Evolutionary conservation across 345 rosid species (phyloP), one percentile per base, ranked within the genome.

Genomic region (Erucastrum elatum): DNA sequence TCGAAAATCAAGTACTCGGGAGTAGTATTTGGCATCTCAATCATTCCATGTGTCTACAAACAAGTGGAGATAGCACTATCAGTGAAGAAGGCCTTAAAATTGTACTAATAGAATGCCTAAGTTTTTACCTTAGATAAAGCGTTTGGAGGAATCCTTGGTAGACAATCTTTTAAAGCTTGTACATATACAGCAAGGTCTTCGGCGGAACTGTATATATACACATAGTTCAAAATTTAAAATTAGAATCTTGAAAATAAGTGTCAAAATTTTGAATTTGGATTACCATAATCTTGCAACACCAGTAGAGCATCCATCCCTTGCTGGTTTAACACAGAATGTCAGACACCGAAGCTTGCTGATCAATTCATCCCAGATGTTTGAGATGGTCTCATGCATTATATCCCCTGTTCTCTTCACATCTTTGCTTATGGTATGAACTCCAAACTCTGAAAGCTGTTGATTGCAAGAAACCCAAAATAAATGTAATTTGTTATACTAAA

Each of bases 251-350:
- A 59, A 59, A 10, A 59, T 59, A n/a, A 59, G 10, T 59, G 61
- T 61, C n/a, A 16, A 62, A 71, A 33, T 72, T 60, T 35, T 16
- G 72, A 55, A 27, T 70, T 68, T 25, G 75, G 72, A 69, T 82
- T 78, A 94, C 98, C 97, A 86, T 75, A 94, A 81, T 88, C 97
- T 88, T 72, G 98, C 97, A 70, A 94, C 98, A 72, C 98, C 98
- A 67, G 97, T 92, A 60, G 98, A 94, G 84, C 98, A 94, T 56
- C 98, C 98, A 84, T 94, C 97, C 80, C 89, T 89, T 60, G 97
- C 94, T 15, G 98, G 98, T 82, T 94, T 94, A 56, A 94, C 85
- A 77, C 98, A 94, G 71, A 94, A 63, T 44, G 96, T 90, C 78
- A 83, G 87, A 82, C 94, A 87, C 71, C 78, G 89, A 79, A 94